Evolutionary conservation across 1,284 basidiomycete species (phyloP).

Genomic region (Gymnopus androsaceus): DNA sequence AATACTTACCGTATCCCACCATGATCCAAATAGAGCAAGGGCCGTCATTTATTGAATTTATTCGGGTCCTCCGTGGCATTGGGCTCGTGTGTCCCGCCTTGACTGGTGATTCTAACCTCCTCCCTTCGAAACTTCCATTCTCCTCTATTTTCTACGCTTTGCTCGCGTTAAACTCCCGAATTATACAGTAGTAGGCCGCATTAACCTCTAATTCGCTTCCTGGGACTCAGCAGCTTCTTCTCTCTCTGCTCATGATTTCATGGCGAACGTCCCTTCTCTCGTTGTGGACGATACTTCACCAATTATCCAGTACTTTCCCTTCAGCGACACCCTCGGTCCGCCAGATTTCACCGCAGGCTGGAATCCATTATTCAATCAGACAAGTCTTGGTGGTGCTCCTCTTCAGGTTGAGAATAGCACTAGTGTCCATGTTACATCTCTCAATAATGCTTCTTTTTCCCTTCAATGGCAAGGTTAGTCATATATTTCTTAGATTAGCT

Average conservation of each 20-base stretch:
- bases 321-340: slow-evolving; percentile 50
- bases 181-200: background rate
- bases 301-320: slow-evolving; percentile 59
- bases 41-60: no score
- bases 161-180: background rate
- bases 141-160: no score
- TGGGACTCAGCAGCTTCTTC: no score
- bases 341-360: slow-evolving; percentile 58
- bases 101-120: no score
- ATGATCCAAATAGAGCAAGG: no score
- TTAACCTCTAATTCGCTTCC: background rate
- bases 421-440: slow-evolving; percentile 60
- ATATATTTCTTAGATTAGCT: background rate
- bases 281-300: slow-evolving; percentile 70
- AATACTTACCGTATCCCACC: no score
- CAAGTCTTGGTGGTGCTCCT: slow-evolving; percentile 46
- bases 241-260: slow-evolving; percentile 50
- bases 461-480: slow-evolving; percentile 63
- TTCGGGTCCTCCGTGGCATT: no score
- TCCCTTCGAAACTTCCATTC: no score
- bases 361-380: slow-evolving; percentile 58
- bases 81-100: no score
- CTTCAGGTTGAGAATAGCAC: slow-evolving; percentile 54
- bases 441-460: slow-evolving; percentile 53
- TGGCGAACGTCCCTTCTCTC: slow-evolving; percentile 51